Evolutionary conservation across 192 early-diverging fungal genomes (phyloP).

Genomic region (Geranomyces variabilis): DNA sequence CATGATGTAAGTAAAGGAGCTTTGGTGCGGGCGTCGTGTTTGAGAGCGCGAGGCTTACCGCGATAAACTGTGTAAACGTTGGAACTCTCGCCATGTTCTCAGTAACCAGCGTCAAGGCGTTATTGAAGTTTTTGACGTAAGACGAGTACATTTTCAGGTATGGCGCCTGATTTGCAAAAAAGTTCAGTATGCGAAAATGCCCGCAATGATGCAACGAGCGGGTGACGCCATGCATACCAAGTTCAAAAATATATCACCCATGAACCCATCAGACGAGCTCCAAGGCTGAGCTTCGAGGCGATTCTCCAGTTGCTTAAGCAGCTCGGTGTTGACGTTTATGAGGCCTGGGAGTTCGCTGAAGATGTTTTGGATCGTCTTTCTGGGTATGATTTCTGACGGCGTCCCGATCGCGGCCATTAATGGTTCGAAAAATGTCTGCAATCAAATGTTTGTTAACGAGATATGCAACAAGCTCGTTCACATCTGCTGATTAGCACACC

Average conservation of each 20-base stretch:
- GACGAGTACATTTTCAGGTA: conserved; percentile 41
- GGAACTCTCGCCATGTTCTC: conserved; percentile 14
- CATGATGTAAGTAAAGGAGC: too few species aligned
- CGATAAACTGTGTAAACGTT: conserved; percentile 34
- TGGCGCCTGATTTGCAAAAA: conserved; percentile 13
- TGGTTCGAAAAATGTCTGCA: conserved; percentile 34
- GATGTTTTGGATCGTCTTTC: conserved; percentile 23
- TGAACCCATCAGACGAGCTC: conserved; percentile 10
- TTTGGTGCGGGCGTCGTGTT: too few species aligned
- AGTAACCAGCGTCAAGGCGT: conserved; percentile 29
- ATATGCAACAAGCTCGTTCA: too few species aligned
- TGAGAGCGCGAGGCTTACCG: not conserved
- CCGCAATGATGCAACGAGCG: not conserved
- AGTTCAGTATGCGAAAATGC: not conserved
- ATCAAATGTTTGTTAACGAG: not conserved
- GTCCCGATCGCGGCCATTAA: conserved; percentile 25
- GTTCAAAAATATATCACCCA: conserved; percentile 42
- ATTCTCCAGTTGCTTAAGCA: conserved; percentile 33
- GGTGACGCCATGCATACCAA: conserved; percentile 33
- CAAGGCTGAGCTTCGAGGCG: conserved; percentile 14
- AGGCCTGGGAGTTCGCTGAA: conserved; percentile 36
- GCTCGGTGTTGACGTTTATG: conserved; percentile 35
- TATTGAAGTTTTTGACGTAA: conserved; percentile 44
- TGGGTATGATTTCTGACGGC: conserved; percentile 33
- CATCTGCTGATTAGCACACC: conserved; percentile 9